Base-by-base conservation (phyloP, 371 early-diverging fungal genomes). In the Mucor lusitanicus region DNA sequence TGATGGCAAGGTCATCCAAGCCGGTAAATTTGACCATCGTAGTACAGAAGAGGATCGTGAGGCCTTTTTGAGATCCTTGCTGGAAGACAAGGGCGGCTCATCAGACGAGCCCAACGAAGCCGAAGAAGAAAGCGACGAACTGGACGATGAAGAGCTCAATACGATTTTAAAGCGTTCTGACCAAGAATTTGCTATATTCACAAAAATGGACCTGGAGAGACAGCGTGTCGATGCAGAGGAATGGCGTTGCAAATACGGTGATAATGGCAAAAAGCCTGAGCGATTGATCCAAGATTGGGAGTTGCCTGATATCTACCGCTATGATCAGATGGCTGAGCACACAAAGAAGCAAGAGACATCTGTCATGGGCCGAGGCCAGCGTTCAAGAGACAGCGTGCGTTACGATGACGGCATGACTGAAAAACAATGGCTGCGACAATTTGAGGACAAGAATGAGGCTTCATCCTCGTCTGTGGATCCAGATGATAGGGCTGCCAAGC, bases 1-100 rank as follows among this genome's bases (percentile, higher is more conserved):
- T 70, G 99, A 99, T 71, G 97, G 97, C 64, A 98, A 98, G 79
- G 96, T 99, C 50, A 99, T 99, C 67, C 99, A 99, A 73, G 99
- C 99, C 39, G 99, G 99, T 63, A 99, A 97, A 81, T 99, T 96
- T 70, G 99, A 99, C 76, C 91, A 99, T 74, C 95, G 97, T 71
- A 93, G 94, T 77, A 92, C 95, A 2, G 93, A 91, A 32, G 91
- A 93, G 71, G 99, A 98, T 70, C 92, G 97, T 40, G 98, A 97
- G 64, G 90, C 89, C 12, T 88, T 96, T 67, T 75, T 97, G 74
- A 88, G 97, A 33, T 87, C 94, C 7, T 79, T 98, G 21, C 80
- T 99, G 58, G 96, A 92, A 73, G 88, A 83, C 35, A 86, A 87
- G 59, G 71, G 72, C 27, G 88, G 87, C 40, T 88, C 91, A 21